Conservation (phyloP, 176 grass and related monocot species). For the Thalia dealbata region DNA sequence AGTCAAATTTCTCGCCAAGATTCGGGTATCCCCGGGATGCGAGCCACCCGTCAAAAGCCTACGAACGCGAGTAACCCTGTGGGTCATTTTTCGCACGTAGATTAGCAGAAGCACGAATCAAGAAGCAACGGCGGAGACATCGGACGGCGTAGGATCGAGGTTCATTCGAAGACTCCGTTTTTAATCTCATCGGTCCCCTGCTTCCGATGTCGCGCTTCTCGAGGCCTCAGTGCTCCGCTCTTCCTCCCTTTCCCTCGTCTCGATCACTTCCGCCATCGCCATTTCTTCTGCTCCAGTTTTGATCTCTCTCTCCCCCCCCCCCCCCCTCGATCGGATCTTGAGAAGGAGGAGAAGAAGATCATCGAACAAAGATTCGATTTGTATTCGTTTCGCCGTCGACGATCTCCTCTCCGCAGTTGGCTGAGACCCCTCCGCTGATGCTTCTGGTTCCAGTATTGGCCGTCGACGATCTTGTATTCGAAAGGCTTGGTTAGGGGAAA, state of each 20-base stretch:
- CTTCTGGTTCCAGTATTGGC: background rate
- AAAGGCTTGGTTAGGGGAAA: background rate
- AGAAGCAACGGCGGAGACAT: background rate
- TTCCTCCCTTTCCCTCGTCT: background rate
- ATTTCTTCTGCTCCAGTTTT: background rate
- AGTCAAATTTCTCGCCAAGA: no score
- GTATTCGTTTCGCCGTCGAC: background rate
- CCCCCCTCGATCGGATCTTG: background rate
- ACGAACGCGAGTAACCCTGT: background rate
- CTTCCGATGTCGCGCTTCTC: background rate
- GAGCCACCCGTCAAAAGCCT: background rate
- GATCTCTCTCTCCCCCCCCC: background rate
- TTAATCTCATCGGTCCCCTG: background rate
- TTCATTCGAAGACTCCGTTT: background rate
- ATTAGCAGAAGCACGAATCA: background rate
- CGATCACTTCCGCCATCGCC: background rate
- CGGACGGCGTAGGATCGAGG: background rate
- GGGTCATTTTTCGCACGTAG: background rate
- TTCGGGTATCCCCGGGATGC: no score
- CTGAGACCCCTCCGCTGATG: background rate
- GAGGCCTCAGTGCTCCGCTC: background rate
- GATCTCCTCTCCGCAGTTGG: background rate
- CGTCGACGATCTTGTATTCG: no score
- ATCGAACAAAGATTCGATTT: background rate
- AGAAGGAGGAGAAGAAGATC: background rate